These are phyloP conservation scores for Phyllachora maydis DNA, from an alignment of 2,329 filamentous ascomycete species.

Conservation along the genomic window DNA sequence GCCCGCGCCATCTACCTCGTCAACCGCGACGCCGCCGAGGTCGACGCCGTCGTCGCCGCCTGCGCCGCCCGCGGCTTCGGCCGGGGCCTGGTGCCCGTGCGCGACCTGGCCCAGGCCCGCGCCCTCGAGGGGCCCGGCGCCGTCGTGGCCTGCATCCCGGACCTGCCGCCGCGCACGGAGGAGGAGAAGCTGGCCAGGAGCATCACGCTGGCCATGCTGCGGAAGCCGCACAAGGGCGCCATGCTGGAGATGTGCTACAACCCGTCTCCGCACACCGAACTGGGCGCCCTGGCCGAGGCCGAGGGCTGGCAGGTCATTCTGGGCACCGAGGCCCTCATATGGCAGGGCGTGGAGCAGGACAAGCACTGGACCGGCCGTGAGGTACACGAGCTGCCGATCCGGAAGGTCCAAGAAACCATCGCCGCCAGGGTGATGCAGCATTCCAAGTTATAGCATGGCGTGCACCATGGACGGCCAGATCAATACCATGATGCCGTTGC, in stretches of 20 bases:
- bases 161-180: constrained; percentile 46
- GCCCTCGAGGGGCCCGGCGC: constrained; percentile 38
- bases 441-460: constrained; percentile 10
- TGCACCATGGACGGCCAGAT: too few species aligned
- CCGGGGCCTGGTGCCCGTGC: constrained; percentile 36
- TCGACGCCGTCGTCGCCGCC: constrained; percentile 44
- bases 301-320: constrained; percentile 54
- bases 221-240: constrained; percentile 35
- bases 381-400: constrained; percentile 35
- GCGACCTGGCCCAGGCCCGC: constrained; percentile 36
- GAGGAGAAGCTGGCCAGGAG: constrained; percentile 39
- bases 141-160: constrained; percentile 55
- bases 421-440: constrained; percentile 17
- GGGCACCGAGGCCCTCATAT: constrained; percentile 59
- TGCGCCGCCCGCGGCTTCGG: constrained; percentile 39
- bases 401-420: constrained; percentile 32
- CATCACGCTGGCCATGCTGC: constrained; percentile 26
- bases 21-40: constrained; percentile 49
- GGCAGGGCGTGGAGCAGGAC: constrained; percentile 53
- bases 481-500: too few species aligned
- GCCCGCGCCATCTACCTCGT: constrained; percentile 54
- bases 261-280: constrained; percentile 45
- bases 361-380: constrained; percentile 43
- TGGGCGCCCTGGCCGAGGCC: constrained; percentile 37
- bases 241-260: constrained; percentile 76